Evolutionary conservation across 352 stramenopile genomes (phyloP).

Genomic region (Globisporangium heterothallicum): DNA sequence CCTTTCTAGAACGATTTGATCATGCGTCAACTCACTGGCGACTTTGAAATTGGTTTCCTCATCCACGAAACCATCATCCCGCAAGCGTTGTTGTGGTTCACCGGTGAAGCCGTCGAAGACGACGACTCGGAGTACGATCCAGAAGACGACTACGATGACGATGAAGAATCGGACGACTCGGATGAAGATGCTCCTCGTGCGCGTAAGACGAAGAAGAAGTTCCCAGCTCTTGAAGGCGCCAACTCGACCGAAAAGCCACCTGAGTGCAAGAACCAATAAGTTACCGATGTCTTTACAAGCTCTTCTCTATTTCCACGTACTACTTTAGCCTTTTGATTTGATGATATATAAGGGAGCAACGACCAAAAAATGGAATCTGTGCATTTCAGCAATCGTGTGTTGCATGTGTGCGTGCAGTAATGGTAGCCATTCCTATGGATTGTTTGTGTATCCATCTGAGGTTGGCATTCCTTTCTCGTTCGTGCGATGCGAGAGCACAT

Average conservation of each 20-base stretch:
- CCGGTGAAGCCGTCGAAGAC: slow-evolving; percentile 69
- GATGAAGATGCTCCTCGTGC: slow-evolving; percentile 41
- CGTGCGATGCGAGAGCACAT: too few relatives aligned
- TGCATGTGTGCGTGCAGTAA: too few relatives aligned
- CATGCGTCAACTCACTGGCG: slow-evolving; percentile 76
- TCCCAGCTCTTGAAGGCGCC: slow-evolving; percentile 58
- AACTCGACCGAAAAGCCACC: slow-evolving; percentile 76
- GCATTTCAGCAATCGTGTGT: too few relatives aligned
- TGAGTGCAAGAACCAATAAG: slow-evolving; percentile 90
- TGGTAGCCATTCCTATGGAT: too few relatives aligned
- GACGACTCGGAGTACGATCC: slow-evolving; percentile 79
- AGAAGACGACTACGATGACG: slow-evolving; percentile 62
- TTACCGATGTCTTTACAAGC: slow-evolving; percentile 10
- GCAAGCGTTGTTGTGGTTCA: slow-evolving; percentile 85
- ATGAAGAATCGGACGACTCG: slow-evolving; percentile 54
- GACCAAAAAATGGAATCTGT: too few relatives aligned
- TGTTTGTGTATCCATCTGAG: too few relatives aligned
- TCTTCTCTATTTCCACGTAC: slow-evolving; percentile 3
- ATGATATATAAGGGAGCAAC: slow-evolving; percentile 1
- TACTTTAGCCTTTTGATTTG: slow-evolving; percentile 11
- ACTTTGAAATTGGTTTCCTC: slow-evolving; percentile 85
- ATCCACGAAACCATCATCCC: slow-evolving; percentile 87
- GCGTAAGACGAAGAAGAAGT: slow-evolving; percentile 71
- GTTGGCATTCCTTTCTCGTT: too few relatives aligned
- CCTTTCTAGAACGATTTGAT: slow-evolving; percentile 78